Percentiles rank a stretch among this genome's conserved stretches.
Evolutionary conservation across 768 basidiomycete genomes (phyloP).

Genomic region (Rhodosporidiobolus odoratus): DNA sequence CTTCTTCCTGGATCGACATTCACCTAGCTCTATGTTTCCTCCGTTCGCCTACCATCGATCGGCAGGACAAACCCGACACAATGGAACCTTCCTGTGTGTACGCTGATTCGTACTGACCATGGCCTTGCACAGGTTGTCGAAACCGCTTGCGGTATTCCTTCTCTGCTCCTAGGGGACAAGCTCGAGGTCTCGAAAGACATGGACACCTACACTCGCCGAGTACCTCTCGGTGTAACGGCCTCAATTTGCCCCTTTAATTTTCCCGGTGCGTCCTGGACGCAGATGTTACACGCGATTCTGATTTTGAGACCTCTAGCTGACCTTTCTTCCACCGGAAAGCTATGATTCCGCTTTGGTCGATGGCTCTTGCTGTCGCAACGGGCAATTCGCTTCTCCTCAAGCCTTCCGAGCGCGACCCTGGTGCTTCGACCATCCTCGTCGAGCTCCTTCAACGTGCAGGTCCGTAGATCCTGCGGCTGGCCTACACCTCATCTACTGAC

Average conservation of each 20-base stretch:
- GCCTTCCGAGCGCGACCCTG: constrained; percentile 92
- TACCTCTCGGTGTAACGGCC: constrained; percentile 81
- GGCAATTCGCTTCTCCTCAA: constrained; percentile 94
- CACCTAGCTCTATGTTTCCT: neutral
- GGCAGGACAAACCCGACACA: constrained; percentile 77
- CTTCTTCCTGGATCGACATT: neutral
- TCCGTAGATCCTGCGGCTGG: too few species aligned
- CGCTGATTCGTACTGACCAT: neutral
- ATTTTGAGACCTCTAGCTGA: constrained; percentile 5
- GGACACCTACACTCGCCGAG: constrained; percentile 74
- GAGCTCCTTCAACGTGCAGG: constrained; percentile 83
- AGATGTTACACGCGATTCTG: too few species aligned
- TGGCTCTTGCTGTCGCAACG: constrained; percentile 69
- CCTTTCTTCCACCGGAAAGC: constrained; percentile 9
- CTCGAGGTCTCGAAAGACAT: constrained; percentile 91
- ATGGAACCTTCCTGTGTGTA: too few species aligned
- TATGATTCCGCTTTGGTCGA: constrained; percentile 97
- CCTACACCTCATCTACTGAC: neutral
- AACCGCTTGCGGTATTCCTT: constrained; percentile 68
- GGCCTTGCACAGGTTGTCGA: constrained; percentile 61
- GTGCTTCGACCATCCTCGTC: constrained; percentile 95
- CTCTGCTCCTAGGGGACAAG: constrained; percentile 80
- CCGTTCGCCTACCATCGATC: constrained; percentile 42
- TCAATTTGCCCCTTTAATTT: constrained; percentile 58
- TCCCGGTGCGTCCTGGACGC: constrained; percentile 23